Evolutionary conservation across 164 flowering plant genomes (phyloP).

Genomic region (Kalanchoe fedtschenkoi): DNA sequence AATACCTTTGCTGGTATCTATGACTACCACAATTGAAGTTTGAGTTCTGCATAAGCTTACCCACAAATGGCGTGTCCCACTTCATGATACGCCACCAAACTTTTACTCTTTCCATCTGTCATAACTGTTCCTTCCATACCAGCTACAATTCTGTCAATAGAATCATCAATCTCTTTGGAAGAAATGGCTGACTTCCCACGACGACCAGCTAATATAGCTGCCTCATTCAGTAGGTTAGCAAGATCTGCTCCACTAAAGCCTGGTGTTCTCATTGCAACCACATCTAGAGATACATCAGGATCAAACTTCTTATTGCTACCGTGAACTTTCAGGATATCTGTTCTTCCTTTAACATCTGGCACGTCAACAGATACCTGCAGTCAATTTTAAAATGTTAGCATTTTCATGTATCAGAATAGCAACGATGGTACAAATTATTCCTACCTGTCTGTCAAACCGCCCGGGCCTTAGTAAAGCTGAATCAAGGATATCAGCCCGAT

Average conservation of each 20-base stretch:
- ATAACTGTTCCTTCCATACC: slow-evolving; percentile 95
- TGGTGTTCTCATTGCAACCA: slow-evolving; percentile 91
- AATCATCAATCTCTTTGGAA: slow-evolving; percentile 84
- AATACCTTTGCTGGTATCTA: not conserved
- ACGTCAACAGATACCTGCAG: slow-evolving; percentile 78
- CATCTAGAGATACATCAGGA: slow-evolving; percentile 75
- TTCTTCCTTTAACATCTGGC: slow-evolving; percentile 81
- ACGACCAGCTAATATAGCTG: slow-evolving; percentile 88
- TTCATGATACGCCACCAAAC: slow-evolving; percentile 89
- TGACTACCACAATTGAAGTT: not conserved
- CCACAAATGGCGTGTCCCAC: slow-evolving; percentile 97
- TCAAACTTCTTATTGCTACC: slow-evolving; percentile 76
- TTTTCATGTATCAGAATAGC: not conserved
- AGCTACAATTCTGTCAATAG: slow-evolving; percentile 87
- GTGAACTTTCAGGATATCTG: slow-evolving; percentile 86
- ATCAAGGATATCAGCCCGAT: slow-evolving; percentile 84
- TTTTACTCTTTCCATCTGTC: slow-evolving; percentile 92
- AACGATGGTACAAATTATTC: not conserved
- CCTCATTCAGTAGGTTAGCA: slow-evolving; percentile 85
- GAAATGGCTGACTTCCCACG: slow-evolving; percentile 70
- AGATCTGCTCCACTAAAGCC: slow-evolving; percentile 96
- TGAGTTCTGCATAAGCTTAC: slow-evolving; percentile 23
- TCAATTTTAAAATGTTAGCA: not conserved
- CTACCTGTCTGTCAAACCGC: slow-evolving; percentile 85
- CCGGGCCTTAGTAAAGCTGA: slow-evolving; percentile 86